A percentile compares a stretch with the other conserved stretches of the same genome.
Evolutionary conservation across 108 stramenopile genomes (phyloP).

Genomic region (Aurantiochytrium sp.): DNA sequence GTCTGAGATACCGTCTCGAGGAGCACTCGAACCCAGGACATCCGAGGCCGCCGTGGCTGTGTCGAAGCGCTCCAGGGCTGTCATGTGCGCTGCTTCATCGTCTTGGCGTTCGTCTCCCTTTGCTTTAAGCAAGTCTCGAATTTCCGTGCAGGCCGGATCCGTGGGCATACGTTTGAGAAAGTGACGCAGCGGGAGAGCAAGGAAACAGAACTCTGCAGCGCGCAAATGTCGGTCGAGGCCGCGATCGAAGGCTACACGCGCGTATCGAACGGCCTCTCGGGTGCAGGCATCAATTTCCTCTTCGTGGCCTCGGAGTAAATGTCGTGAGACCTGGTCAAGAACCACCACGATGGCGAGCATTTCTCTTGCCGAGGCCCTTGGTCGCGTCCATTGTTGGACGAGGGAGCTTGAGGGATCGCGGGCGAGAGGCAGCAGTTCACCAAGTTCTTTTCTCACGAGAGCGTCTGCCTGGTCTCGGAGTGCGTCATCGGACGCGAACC

Average conservation of each 20-base stretch:
- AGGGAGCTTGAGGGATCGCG: not conserved
- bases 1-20: not conserved
- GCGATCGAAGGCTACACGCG: not conserved
- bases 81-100: not conserved
- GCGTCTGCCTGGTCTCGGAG: not conserved
- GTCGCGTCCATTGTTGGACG: slow-evolving; percentile 17
- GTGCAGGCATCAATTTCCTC: not conserved
- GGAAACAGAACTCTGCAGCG: not conserved
- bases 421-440: not conserved
- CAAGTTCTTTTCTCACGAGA: not conserved
- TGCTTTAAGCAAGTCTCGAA: not conserved
- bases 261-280: not conserved
- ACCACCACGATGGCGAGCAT: slow-evolving; percentile 38
- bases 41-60: not conserved
- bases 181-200: not conserved
- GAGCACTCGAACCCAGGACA: not conserved
- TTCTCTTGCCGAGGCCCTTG: slow-evolving; percentile 3
- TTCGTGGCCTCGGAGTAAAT: slow-evolving; percentile 26
- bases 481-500: not conserved
- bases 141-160: not conserved
- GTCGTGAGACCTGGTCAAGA: slow-evolving; percentile 47
- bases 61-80: not conserved
- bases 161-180: not conserved
- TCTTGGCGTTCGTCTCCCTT: not conserved
- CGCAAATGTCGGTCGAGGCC: not conserved